These are phyloP conservation scores for Aaosphaeria pasadenensis DNA, from an alignment of 2,329 filamentous ascomycete species.

Conservation along the genomic window DNA sequence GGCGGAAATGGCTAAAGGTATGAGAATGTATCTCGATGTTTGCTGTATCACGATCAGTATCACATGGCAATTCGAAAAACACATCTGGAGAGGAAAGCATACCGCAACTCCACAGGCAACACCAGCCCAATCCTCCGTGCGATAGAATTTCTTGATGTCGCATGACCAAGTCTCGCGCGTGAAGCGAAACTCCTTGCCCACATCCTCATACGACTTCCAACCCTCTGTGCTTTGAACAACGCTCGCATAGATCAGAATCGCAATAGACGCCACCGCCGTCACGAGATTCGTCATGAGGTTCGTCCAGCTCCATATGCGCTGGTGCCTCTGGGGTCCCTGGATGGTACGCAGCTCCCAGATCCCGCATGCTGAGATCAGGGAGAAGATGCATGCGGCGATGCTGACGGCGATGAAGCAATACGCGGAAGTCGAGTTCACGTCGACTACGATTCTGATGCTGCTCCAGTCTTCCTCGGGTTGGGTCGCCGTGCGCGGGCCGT, in stretches of 20 bases:
- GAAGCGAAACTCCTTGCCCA: constrained; percentile 8
- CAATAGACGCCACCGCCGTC: constrained; percentile 14
- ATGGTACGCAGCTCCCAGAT: constrained; percentile 29
- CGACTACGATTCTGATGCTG: constrained; percentile 7
- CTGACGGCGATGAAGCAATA: constrained; percentile 17
- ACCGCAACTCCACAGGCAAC: constrained; percentile 21
- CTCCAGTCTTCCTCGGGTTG: not conserved
- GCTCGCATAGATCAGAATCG: constrained; percentile 17
- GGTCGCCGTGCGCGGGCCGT: constrained; percentile 4
- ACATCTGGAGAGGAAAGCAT: constrained; percentile 1
- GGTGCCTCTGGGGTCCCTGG: constrained; percentile 17
- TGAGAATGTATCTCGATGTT: constrained; percentile 21
- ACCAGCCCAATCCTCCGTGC: constrained; percentile 18
- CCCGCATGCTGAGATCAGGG: constrained; percentile 16
- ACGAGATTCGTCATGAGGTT: constrained; percentile 15
- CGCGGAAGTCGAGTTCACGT: constrained; percentile 9
- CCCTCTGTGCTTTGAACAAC: constrained; percentile 12
- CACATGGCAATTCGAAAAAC: not conserved
- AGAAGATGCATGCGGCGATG: constrained; percentile 13
- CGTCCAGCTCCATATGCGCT: constrained; percentile 25
- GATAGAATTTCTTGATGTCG: constrained; percentile 17
- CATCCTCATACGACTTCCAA: constrained; percentile 18
- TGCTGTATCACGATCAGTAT: constrained; percentile 9
- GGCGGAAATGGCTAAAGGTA: constrained; percentile 18
- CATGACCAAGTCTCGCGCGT: constrained; percentile 29